Base-by-base conservation (phyloP, 495 filamentous ascomycete species). In the Bacidia gigantensis region DNA sequence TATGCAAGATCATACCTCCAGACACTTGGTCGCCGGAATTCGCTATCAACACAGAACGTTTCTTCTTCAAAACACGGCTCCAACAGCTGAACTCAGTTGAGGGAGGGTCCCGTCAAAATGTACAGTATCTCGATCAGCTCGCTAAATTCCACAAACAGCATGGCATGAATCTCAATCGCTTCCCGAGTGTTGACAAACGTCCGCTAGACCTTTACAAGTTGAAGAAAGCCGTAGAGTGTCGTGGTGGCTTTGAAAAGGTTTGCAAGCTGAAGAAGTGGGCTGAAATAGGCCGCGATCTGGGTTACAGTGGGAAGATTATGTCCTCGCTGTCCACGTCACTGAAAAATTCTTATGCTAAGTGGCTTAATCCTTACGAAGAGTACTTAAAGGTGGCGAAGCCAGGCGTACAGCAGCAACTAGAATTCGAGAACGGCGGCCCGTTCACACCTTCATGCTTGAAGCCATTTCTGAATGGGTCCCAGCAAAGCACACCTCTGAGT, bases 291-390 rank as follows among this genome's bases (percentile, higher is more conserved):
- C 83, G 92, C 62, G 90, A 96, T 65, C 70, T 99, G 18, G 92
- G 92, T 49, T 99, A 99, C 68, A 96, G 92, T 62, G 92, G 92
- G 62, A 99, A 99, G 69, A 99, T 99, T 58, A 99, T 99, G 92
- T 97, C 93, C 0, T 97, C 93, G n/a, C 68, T 99, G 40, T 99
- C 92, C 11, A 99, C 92, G 1, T 97, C 93, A 20, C 78, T 99
- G 48, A 99, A 97, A 67, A 99, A 97, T 61, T 97, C 93, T 3
- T 99, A 92, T 60, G 87, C 94, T 62, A 80, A 87, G 64, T 99
- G 90, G 82, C 79, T 99, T 11, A 83, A 87, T 61, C 92, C 92
- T 0, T 99, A 96, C 62, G 92, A 99, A 67, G 89, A 96, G 55
- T 99, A 95, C 63, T 73, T 99, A 24, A 79, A 83, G 42, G 72